Evolutionary conservation across 1,139 yeast species (phyloP).

Genomic region (Yamadazyma epiphylla): DNA sequence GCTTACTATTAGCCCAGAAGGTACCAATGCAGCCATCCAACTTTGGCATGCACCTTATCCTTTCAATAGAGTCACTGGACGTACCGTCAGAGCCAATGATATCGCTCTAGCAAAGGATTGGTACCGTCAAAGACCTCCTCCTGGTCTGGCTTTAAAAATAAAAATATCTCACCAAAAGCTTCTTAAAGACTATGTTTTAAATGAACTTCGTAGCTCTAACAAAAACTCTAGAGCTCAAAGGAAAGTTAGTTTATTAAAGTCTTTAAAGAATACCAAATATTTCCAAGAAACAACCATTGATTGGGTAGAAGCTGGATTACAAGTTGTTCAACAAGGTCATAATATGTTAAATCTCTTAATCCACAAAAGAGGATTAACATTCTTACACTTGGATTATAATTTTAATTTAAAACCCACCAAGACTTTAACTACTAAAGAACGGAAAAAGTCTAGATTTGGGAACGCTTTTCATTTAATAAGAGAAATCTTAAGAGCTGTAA

Average conservation of each 20-base stretch:
- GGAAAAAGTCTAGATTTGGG: conserved; percentile 94
- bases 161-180: conserved; percentile 85
- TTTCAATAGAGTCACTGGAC: conserved; percentile 70
- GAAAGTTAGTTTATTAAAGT: conserved; percentile 59
- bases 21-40: conserved; percentile 56
- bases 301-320: conserved; percentile 98
- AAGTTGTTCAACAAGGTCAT: conserved; percentile 88
- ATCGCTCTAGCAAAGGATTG: conserved; percentile 79
- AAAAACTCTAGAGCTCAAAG: conserved; percentile 31
- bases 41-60: conserved; percentile 85
- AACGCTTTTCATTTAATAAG: conserved; percentile 93
- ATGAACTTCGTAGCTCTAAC: conserved; percentile 54
- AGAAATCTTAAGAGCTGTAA: conserved; percentile 77
- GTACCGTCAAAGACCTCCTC: conserved; percentile 69
- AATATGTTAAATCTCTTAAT: conserved; percentile 88
- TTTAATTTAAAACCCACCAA: conserved; percentile 95
- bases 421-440: conserved; percentile 92
- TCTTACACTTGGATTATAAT: conserved; percentile 90
- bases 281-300: conserved; percentile 91
- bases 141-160: conserved; percentile 65
- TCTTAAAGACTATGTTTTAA: conserved; percentile 68
- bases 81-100: conserved; percentile 80
- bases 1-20: conserved; percentile 19
- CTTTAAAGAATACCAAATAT: conserved; percentile 73
- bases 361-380: conserved; percentile 88